phyloP scores from a whole-genome alignment of 2,329 filamentous ascomycete species.

The Hypoxylon sp. region DNA sequence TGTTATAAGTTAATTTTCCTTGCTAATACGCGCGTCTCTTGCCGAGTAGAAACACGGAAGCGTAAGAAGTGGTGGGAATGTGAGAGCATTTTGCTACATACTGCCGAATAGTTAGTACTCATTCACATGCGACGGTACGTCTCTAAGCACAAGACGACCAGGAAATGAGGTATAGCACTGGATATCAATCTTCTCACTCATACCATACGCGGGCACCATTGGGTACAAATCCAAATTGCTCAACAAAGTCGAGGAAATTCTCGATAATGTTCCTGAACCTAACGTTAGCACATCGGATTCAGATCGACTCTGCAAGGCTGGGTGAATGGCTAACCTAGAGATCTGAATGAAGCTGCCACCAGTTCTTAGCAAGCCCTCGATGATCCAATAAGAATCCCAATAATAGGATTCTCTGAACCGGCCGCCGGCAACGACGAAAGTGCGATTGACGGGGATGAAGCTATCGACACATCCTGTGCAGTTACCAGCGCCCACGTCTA shows the following conservation, averaged over 20 bases:
- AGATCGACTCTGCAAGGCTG: neutral
- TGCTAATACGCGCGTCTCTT: neutral
- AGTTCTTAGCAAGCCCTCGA: slow-evolving; percentile 75
- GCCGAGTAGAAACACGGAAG: neutral
- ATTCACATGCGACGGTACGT: neutral
- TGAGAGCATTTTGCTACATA: slow-evolving; percentile 17
- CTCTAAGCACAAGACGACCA: neutral
- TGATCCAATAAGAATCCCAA: slow-evolving; percentile 79
- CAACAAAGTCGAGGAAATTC: slow-evolving; percentile 78
- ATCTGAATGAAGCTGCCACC: slow-evolving; percentile 74
- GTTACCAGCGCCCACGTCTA: slow-evolving; percentile 63
- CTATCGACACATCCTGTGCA: slow-evolving; percentile 74
- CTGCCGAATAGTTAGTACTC: slow-evolving; percentile 23
- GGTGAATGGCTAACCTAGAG: slow-evolving; percentile 57
- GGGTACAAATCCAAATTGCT: slow-evolving; percentile 75
- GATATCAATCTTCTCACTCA: slow-evolving; percentile 6
- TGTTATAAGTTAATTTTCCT: slow-evolving; percentile 18
- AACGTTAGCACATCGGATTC: slow-evolving; percentile 5
- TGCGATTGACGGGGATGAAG: slow-evolving; percentile 76
- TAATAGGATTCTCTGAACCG: slow-evolving; percentile 80
- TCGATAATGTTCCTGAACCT: slow-evolving; percentile 71
- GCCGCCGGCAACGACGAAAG: slow-evolving; percentile 79
- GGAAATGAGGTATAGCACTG: neutral
- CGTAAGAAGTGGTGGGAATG: neutral
- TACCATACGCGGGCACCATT: slow-evolving; percentile 73